phyloP scores from a whole-genome alignment of 768 basidiomycete genomes.

The Pulveroboletus sp. region DNA sequence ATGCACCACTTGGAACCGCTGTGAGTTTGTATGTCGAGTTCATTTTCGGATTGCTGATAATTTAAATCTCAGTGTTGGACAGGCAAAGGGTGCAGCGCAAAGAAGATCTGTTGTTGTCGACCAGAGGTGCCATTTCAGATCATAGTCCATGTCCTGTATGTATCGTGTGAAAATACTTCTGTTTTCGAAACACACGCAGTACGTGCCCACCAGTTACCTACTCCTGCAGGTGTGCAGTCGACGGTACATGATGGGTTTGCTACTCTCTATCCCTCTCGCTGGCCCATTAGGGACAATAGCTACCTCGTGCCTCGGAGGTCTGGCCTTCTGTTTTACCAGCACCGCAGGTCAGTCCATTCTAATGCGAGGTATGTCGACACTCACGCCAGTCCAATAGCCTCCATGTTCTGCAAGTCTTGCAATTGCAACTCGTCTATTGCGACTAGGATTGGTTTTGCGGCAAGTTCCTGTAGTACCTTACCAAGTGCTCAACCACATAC shows the following conservation, averaged over 20 bases:
- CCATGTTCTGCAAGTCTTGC: conserved; percentile 97
- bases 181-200: neutral
- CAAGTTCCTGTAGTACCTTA: conserved; percentile 33
- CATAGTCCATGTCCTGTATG: neutral
- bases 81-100: conserved; percentile 9
- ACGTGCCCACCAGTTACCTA: neutral
- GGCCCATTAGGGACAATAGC: conserved; percentile 67
- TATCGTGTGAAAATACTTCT: neutral
- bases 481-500: neutral
- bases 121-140: conserved; percentile 25
- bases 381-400: conserved; percentile 45
- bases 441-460: conserved; percentile 92
- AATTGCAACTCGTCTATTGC: conserved; percentile 99
- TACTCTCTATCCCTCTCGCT: conserved; percentile 68
- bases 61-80: conserved; percentile 18
- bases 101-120: conserved; percentile 23
- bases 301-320: conserved; percentile 75
- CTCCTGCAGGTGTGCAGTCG: neutral
- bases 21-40: conserved; percentile 8
- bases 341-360: conserved; percentile 59
- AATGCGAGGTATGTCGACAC: conserved; percentile 1
- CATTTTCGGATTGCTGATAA: neutral
- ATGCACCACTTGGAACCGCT: conserved; percentile 16
- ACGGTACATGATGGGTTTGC: conserved; percentile 57
- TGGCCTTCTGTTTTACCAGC: conserved; percentile 84